Conservation (phyloP, 2,329 filamentous ascomycete species). For the Cladobotryum protrusum region DNA sequence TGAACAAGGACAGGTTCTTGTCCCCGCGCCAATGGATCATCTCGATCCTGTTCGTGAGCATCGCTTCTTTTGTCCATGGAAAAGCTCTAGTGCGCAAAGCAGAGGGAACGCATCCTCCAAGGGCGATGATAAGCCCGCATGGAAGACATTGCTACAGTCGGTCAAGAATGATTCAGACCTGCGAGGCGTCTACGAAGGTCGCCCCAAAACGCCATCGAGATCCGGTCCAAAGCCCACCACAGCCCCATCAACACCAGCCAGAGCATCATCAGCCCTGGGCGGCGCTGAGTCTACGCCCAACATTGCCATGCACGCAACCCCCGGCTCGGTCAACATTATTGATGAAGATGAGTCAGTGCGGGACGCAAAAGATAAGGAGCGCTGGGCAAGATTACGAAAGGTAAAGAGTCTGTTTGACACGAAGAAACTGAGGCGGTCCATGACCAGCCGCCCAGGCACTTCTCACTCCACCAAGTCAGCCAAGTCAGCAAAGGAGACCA, state of each 20-base stretch:
- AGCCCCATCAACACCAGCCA: conserved; percentile 11
- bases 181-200: conserved; percentile 31
- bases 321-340: conserved; percentile 10
- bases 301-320: conserved; percentile 7
- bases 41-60: conserved; percentile 68
- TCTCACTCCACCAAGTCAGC: conserved; percentile 21
- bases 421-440: conserved; percentile 47
- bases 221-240: conserved; percentile 18
- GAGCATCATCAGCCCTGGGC: conserved; percentile 6
- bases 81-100: conserved; percentile 57
- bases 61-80: conserved; percentile 80
- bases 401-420: conserved; percentile 67
- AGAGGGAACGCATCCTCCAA: conserved; percentile 25
- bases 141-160: conserved; percentile 49
- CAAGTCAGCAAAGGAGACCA: conserved; percentile 5
- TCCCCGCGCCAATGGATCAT: conserved; percentile 56
- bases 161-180: conserved; percentile 54
- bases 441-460: conserved; percentile 36
- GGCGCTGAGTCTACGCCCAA: background rate
- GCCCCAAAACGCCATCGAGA: conserved; percentile 20
- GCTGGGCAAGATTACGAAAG: conserved; percentile 64
- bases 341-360: conserved; percentile 39
- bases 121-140: conserved; percentile 40
- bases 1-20: conserved; percentile 44
- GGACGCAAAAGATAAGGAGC: conserved; percentile 60